Conservation (phyloP, 768 basidiomycete species). For the Leccinum truebloodii region DNA sequence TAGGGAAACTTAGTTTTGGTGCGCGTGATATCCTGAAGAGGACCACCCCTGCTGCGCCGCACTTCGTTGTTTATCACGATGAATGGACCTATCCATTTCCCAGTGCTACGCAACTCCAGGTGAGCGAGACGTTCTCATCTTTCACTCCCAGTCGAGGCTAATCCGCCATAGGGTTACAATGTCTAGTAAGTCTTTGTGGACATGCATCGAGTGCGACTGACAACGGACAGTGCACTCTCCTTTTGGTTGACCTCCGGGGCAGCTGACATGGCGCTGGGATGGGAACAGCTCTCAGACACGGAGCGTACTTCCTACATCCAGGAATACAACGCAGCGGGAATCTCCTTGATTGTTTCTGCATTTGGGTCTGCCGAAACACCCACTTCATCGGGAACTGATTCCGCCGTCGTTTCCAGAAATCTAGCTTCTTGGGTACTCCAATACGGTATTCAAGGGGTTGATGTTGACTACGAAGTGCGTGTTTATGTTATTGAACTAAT, state of each 20-base stretch:
- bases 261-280: slow-evolving; percentile 45
- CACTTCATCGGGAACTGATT: slow-evolving; percentile 41
- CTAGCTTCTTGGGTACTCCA: slow-evolving; percentile 46
- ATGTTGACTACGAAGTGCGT: slow-evolving; percentile 50
- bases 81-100: slow-evolving; percentile 46
- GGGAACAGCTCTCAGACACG: slow-evolving; percentile 38
- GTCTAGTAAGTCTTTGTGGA: slow-evolving; percentile 29
- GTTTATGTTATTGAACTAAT: no score
- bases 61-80: slow-evolving; percentile 44
- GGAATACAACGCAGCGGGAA: slow-evolving; percentile 54
- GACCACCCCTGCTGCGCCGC: slow-evolving; percentile 43
- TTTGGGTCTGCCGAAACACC: slow-evolving; percentile 46
- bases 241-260: slow-evolving; percentile 44
- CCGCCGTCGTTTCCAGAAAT: slow-evolving; percentile 39
- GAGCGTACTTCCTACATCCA: slow-evolving; percentile 45
- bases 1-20: slow-evolving; percentile 14
- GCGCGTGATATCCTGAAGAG: slow-evolving; percentile 21
- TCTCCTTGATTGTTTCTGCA: slow-evolving; percentile 54
- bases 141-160: neutral
- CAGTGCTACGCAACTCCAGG: slow-evolving; percentile 41
- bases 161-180: slow-evolving; percentile 31
- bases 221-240: slow-evolving; percentile 34
- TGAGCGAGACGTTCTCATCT: slow-evolving; percentile 16
- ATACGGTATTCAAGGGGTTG: slow-evolving; percentile 51
- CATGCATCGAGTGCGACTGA: neutral